phyloP scores from a whole-genome alignment of 139 green algal species.

The Marvania coccoides region DNA sequence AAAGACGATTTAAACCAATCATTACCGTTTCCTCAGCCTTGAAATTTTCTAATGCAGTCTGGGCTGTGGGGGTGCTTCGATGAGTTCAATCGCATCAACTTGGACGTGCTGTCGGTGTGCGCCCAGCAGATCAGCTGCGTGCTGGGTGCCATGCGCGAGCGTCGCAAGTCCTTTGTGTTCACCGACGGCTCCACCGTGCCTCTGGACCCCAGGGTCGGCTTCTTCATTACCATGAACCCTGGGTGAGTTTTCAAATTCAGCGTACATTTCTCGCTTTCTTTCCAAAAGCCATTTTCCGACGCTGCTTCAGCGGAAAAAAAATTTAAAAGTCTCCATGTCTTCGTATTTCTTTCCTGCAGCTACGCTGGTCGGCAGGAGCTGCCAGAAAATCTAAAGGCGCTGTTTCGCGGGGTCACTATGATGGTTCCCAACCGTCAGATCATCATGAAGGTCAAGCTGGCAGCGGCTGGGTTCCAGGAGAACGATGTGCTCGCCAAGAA shows the following conservation, averaged over 20 bases:
- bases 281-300: too few species aligned
- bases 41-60: constrained; percentile 40
- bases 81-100: constrained; percentile 98
- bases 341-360: background rate
- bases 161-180: constrained; percentile 87
- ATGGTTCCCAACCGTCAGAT: constrained; percentile 96
- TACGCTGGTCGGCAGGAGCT: constrained; percentile 91
- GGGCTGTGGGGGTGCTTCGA: constrained; percentile 96
- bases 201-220: constrained; percentile 84
- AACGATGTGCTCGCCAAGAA: constrained; percentile 92
- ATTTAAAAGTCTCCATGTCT: too few species aligned
- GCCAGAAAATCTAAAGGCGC: constrained; percentile 95
- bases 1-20: background rate
- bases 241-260: constrained; percentile 26
- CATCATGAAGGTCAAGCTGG: constrained; percentile 97
- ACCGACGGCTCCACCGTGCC: constrained; percentile 80
- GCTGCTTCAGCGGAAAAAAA: too few species aligned
- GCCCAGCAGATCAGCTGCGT: constrained; percentile 93
- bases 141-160: constrained; percentile 83
- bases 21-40: background rate
- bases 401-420: constrained; percentile 96
- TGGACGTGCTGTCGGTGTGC: constrained; percentile 93
- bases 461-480: constrained; percentile 88
- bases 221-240: constrained; percentile 99
- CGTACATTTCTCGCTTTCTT: background rate